Evolutionary conservation across 225 moss, liverwort and hornwort genomes (phyloP), one percentile per base, ranked within the genome.

Genomic region (Rhytidiadelphus loreus): DNA sequence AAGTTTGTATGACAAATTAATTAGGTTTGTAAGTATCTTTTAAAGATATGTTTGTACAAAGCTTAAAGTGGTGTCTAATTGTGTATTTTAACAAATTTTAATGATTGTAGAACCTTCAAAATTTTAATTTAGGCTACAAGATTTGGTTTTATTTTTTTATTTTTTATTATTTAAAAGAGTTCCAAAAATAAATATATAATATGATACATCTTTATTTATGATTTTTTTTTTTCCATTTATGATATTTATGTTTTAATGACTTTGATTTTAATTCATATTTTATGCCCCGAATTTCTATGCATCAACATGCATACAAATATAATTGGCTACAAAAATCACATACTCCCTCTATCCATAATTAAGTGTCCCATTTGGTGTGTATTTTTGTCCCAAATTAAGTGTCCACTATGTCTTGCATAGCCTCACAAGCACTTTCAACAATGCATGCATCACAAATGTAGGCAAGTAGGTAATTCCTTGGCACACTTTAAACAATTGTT

Each of bases 261-360:
- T 55, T 58, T 16, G 21, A 43, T 32, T 43, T 32, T 44, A 2
- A 1, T 33, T 72, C 8, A 44, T 18, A 4, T 35, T 35, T 58
- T 16, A 6, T 0, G 0, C 21, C 11, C 3, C 6, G 24, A 10
- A 18, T 37, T 62, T 39, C 0, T 32, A 33, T n/a, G 24, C 39
- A 64, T 55, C 2, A 41, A 43, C 9, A 25, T 41, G 8, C 6
- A 11, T 53, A 32, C 1, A 68, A 20, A 44, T 9, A 57, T 35
- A 26, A 7, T 44, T 57, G 26, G 4, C 7, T 5, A 35, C 5
- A 14, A 18, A 43, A 44, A 9, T 53, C 15, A 37, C 16, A 16
- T 37, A 15, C 0, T 55, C 0, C 15, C 8, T 77, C 9, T 0
- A 1, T 55, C 2, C 6, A 6, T 8, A 53, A 37, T 12, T 48